Evolutionary conservation across 495 filamentous ascomycete genomes (phyloP).

Genomic region (Aspergillus affinis): DNA sequence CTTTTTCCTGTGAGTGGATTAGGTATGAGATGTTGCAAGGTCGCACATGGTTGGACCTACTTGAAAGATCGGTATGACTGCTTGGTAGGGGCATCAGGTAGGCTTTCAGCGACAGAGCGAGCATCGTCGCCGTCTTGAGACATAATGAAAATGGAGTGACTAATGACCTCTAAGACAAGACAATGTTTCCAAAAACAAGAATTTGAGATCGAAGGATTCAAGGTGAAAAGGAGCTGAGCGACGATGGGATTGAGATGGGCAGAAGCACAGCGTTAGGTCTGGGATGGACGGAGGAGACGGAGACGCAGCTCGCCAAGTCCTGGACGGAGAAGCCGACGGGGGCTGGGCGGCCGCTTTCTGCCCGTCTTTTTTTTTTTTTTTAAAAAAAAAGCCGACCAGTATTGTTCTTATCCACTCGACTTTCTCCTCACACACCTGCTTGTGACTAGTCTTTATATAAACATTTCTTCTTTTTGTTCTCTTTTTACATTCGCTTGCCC

Average conservation of each 20-base stretch:
- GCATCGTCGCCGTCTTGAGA: conserved; percentile 30
- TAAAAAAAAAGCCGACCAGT: conserved; percentile 17
- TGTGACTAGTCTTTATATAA: background rate
- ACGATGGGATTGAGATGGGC: background rate
- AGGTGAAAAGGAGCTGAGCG: background rate
- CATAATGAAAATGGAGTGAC: conserved; percentile 23
- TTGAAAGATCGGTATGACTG: conserved; percentile 46
- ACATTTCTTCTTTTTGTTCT: background rate
- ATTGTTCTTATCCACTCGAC: conserved; percentile 5
- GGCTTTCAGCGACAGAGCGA: conserved; percentile 27
- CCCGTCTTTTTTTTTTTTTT: conserved; percentile 19
- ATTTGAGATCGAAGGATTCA: background rate
- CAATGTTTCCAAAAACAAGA: too few relatives aligned
- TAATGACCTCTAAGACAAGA: background rate
- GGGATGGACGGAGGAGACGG: conserved; percentile 15
- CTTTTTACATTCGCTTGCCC: background rate
- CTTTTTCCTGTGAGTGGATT: conserved; percentile 72
- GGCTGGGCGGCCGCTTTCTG: conserved; percentile 29
- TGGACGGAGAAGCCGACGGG: conserved; percentile 14
- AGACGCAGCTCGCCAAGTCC: conserved; percentile 9
- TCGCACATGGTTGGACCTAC: conserved; percentile 21
- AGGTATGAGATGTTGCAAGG: background rate
- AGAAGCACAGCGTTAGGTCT: background rate
- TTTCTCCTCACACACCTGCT: background rate
- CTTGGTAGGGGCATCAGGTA: conserved; percentile 40